Percentiles rank a stretch among this genome's conserved stretches.
Evolutionary conservation across 305 asterid species (phyloP).

Genomic region (Plantago rigida): DNA sequence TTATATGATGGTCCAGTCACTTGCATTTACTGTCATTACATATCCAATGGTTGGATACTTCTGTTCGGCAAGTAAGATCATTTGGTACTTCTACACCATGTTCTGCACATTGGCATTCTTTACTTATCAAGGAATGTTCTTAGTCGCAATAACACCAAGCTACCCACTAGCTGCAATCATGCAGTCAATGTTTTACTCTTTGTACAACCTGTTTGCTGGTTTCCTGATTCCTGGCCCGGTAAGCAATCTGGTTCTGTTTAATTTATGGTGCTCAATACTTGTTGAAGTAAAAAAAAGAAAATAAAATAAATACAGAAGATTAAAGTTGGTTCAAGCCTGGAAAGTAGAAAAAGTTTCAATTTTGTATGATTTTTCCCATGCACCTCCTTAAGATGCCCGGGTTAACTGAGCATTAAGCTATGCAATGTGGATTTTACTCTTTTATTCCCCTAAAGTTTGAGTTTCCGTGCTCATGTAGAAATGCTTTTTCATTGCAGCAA

Average conservation of each 20-base stretch:
- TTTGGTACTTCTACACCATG: conserved; percentile 48
- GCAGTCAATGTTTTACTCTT: conserved; percentile 40
- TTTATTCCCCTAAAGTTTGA: background rate
- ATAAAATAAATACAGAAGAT: too few relatives aligned
- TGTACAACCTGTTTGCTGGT: conserved; percentile 44
- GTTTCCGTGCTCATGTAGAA: background rate
- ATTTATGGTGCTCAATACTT: background rate
- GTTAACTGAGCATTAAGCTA: background rate
- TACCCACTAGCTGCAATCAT: conserved; percentile 46
- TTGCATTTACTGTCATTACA: conserved; percentile 21
- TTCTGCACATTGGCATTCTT: conserved; percentile 45
- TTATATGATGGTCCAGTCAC: conserved; percentile 15
- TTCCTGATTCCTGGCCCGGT: conserved; percentile 45
- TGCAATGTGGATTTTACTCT: background rate
- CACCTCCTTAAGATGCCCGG: background rate
- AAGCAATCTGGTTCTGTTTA: conserved; percentile 16
- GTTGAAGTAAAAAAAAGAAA: background rate
- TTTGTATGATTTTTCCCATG: background rate
- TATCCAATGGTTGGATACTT: conserved; percentile 26
- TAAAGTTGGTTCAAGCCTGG: too few relatives aligned
- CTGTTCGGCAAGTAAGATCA: conserved; percentile 40
- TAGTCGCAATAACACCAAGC: conserved; percentile 52
- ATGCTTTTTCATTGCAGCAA: conserved; percentile 19
- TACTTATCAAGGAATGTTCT: conserved; percentile 49
- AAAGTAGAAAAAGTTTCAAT: too few relatives aligned